Conservation (phyloP, 371 early-diverging fungal species). For the Apophysomyces ossiformis region DNA sequence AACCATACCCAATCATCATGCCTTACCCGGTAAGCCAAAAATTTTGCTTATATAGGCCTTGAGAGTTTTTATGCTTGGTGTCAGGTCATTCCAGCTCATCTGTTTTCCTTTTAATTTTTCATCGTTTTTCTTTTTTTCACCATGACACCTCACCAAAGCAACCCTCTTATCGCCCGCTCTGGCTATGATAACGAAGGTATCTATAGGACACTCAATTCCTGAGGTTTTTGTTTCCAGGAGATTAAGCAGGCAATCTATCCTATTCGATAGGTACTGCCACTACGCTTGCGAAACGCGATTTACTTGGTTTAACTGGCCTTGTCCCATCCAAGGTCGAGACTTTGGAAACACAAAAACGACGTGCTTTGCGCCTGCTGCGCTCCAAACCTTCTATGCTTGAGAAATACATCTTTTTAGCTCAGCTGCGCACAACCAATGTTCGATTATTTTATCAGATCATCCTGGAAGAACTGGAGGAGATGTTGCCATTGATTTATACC, state of each 20-base stretch:
- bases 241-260: too few relatives aligned
- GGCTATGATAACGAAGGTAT: conserved; percentile 31
- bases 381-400: conserved; percentile 70
- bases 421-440: conserved; percentile 76
- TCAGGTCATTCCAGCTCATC: conserved; percentile 3
- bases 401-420: conserved; percentile 82
- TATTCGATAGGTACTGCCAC: conserved; percentile 53
- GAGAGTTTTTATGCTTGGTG: conserved; percentile 2
- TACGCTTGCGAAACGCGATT: conserved; percentile 46
- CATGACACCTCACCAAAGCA: background rate
- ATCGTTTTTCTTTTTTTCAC: background rate
- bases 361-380: conserved; percentile 72
- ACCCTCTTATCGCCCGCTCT: background rate
- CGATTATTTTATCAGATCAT: conserved; percentile 82
- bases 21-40: background rate
- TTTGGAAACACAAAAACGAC: conserved; percentile 72
- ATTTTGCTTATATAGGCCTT: conserved; percentile 7
- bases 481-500: conserved; percentile 75
- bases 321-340: conserved; percentile 74
- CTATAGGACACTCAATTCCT: background rate
- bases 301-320: conserved; percentile 68
- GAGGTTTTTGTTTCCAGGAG: background rate
- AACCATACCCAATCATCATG: background rate
- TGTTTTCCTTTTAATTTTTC: background rate
- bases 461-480: conserved; percentile 73